A percentile compares a stretch with the other conserved stretches of the same genome.
Conservation (phyloP, 192 early-diverging fungal species). For the Backusella liffmaniae region DNA sequence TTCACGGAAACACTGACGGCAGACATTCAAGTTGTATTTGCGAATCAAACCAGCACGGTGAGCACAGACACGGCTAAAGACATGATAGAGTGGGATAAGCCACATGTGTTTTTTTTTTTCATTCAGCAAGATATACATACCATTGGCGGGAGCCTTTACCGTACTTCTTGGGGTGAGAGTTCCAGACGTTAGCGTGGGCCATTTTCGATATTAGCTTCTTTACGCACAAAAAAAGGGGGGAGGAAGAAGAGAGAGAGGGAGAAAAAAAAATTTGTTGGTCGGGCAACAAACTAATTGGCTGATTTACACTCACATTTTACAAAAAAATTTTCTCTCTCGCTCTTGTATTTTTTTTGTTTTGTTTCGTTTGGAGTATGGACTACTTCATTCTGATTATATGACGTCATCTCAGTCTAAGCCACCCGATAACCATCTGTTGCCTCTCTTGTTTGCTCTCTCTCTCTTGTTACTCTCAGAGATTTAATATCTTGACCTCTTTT, state of each 20-base stretch:
- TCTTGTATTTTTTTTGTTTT: neutral
- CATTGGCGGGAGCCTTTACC: slow-evolving; percentile 99
- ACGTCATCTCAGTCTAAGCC: neutral
- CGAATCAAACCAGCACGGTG: slow-evolving; percentile 99
- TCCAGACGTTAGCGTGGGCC: slow-evolving; percentile 98
- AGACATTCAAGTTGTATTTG: slow-evolving; percentile 98
- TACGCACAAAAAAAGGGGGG: neutral
- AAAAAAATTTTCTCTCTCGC: neutral
- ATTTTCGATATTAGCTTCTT: slow-evolving; percentile 53
- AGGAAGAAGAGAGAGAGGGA: slow-evolving; percentile 6
- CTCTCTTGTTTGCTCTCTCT: neutral
- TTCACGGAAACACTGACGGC: slow-evolving; percentile 99
- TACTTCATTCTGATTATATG: neutral
- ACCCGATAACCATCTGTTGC: neutral
- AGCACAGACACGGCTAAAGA: slow-evolving; percentile 87
- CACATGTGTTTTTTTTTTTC: neutral
- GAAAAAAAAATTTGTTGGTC: neutral
- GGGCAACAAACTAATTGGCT: neutral
- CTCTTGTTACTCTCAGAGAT: neutral
- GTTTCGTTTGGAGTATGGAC: neutral
- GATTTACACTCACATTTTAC: neutral
- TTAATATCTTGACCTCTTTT: neutral
- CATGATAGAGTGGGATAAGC: neutral
- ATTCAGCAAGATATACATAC: slow-evolving; percentile 40
- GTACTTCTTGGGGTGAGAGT: slow-evolving; percentile 95